A percentile compares a stretch with the other conserved stretches of the same genome.
phyloP scores from a whole-genome alignment of 345 rosid genomes.

The Dovyalis caffra region DNA sequence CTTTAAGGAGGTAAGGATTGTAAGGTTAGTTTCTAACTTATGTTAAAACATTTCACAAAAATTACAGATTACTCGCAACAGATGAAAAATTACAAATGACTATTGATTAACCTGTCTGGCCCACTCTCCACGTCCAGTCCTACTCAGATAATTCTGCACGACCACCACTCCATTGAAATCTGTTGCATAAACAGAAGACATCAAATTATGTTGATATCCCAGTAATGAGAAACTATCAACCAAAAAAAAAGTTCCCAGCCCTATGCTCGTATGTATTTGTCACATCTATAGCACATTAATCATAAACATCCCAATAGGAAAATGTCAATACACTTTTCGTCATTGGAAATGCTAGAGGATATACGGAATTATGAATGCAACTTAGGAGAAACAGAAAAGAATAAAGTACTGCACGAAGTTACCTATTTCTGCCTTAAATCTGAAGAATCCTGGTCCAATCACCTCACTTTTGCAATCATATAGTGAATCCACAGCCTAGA shows the following conservation, averaged over 20 bases:
- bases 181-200: constrained; percentile 40
- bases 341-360: too few species aligned
- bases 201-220: constrained; percentile 1
- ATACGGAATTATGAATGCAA: too few species aligned
- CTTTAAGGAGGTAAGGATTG: not conserved
- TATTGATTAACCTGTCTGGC: constrained; percentile 58
- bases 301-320: too few species aligned
- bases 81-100: not conserved
- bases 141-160: constrained; percentile 77
- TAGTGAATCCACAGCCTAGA: constrained; percentile 87
- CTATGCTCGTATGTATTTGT: too few species aligned
- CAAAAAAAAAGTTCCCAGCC: not conserved
- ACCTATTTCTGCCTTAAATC: constrained; percentile 99
- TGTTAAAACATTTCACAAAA: not conserved
- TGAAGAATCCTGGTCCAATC: constrained; percentile 96
- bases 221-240: not conserved
- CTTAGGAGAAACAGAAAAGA: not conserved
- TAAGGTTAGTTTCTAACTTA: not conserved
- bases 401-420: constrained; percentile 14
- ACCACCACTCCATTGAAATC: constrained; percentile 90
- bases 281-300: too few species aligned
- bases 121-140: constrained; percentile 90
- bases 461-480: constrained; percentile 99
- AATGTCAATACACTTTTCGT: too few species aligned
- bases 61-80: not conserved